A percentile compares a stretch with the other conserved stretches of the same genome.
Conservation (phyloP, 176 grass and related monocot species). For the Phyllostachys edulis region DNA sequence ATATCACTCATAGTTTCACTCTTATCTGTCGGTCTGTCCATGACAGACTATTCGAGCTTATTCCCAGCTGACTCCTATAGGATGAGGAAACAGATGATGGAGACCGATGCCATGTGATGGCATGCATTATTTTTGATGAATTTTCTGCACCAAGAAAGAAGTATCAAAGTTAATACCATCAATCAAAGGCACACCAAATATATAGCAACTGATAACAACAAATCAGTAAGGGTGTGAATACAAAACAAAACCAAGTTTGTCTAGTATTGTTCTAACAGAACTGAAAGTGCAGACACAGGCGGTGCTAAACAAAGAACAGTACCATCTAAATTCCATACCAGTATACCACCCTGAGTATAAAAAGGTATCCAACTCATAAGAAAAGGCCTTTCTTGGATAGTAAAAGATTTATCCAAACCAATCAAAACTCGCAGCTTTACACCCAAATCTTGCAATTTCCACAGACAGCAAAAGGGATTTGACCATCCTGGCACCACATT, state of each 20-base stretch:
- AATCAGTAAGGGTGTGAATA: not conserved
- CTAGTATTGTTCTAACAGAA: conserved; percentile 23
- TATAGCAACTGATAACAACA: not conserved
- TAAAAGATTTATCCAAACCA: conserved; percentile 26
- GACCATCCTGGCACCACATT: not conserved
- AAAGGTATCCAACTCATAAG: conserved; percentile 29
- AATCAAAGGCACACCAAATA: not conserved
- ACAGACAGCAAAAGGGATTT: conserved; percentile 35
- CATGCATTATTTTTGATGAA: conserved; percentile 81
- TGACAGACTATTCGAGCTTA: conserved; percentile 61
- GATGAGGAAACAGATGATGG: conserved; percentile 84
- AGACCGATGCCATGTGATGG: conserved; percentile 83
- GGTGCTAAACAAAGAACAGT: conserved; percentile 57
- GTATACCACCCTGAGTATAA: conserved; percentile 37
- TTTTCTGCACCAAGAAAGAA: conserved; percentile 58
- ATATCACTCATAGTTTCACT: conserved; percentile 74
- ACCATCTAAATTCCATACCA: conserved; percentile 33
- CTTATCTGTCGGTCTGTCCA: conserved; percentile 82
- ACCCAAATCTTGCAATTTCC: conserved; percentile 29
- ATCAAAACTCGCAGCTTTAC: conserved; percentile 32
- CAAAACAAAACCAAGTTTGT: conserved; percentile 19
- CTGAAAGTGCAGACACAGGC: conserved; percentile 22
- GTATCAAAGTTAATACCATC: not conserved
- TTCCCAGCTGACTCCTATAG: conserved; percentile 57
- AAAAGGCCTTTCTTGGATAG: conserved; percentile 25